Evolutionary conservation across 1,284 basidiomycete genomes (phyloP), one percentile per base, ranked within the genome.

Genomic region (Ceratobasidium sp.): DNA sequence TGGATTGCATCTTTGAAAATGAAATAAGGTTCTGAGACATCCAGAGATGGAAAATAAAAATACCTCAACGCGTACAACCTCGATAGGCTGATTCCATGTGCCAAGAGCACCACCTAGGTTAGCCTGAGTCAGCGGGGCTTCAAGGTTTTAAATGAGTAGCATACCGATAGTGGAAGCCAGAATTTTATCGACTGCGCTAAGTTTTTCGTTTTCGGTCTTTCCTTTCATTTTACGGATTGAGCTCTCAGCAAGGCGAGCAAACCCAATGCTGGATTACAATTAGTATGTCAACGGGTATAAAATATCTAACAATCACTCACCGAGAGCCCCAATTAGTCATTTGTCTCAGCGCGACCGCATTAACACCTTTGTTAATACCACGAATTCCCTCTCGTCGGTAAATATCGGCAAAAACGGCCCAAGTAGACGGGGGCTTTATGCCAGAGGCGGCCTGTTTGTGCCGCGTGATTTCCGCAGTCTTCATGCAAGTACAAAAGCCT

Each of bases 51-150:
- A 16, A 56, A 68, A 74, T 59, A 78, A 48, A 37, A 53, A 27
- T 29, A 92, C 92, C 86, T 97, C 95, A 48, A 97, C 94, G 75
- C 95, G 92, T 77, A 97, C 88, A 77, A 98, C 95, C 85, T 99
- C 98, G 79, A 99, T 99, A 56, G 98, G 98, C 83, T 99, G 98
- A 83, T 99, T 99, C 98, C 98, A 99, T 61, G 96, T 98, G 16
- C 94, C 97, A 72, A 99, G 85, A 59, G 98, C 96, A 83, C 98
- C 98, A 81, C 93, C 80, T 79, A 27, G 19, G 19, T 16, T 46
- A 11, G 22, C 9, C 49, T 41, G 69, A 41, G 63, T 43, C 41
- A 27, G 39, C n/a, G 68, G 31, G 24, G 43, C 29, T 29, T 41
- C 16, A 31, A 13, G 22, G 24, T 14, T 34, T 43, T 39, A 51